phyloP scores from a whole-genome alignment of 805 yeast species.

The Grigorovia humatica region DNA sequence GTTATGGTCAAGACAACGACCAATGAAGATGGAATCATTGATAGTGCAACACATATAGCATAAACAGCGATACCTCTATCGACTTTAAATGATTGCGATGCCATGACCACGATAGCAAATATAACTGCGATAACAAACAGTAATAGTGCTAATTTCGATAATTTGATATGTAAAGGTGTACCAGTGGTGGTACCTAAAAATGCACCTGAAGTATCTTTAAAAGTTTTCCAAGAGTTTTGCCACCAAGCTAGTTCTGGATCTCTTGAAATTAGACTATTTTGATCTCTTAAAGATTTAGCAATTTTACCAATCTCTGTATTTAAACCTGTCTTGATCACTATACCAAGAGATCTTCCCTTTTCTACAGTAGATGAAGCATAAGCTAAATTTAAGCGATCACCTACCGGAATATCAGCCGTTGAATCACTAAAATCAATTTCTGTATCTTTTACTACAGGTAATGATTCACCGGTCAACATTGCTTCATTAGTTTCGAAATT shows the following conservation, averaged over 20 bases:
- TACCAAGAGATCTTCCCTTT: constrained; percentile 87
- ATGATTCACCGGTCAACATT: constrained; percentile 87
- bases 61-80: constrained; percentile 74
- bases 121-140: constrained; percentile 71
- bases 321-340: constrained; percentile 84
- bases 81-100: constrained; percentile 65
- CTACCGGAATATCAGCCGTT: constrained; percentile 37
- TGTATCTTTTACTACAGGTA: constrained; percentile 62
- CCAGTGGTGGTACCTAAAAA: constrained; percentile 70
- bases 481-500: constrained; percentile 86
- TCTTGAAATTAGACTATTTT: constrained; percentile 18
- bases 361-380: constrained; percentile 95
- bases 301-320: constrained; percentile 92
- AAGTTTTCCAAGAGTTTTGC: constrained; percentile 31
- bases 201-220: constrained; percentile 48
- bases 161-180: constrained; percentile 69
- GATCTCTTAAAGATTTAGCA: constrained; percentile 61
- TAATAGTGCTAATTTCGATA: constrained; percentile 66
- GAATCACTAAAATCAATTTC: constrained; percentile 30
- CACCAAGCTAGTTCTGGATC: constrained; percentile 35
- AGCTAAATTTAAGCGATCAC: constrained; percentile 67
- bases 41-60: constrained; percentile 91
- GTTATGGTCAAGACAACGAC: constrained; percentile 97
- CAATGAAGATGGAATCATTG: constrained; percentile 96
- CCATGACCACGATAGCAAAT: constrained; percentile 82